Base-by-base conservation (phyloP, 2,329 filamentous ascomycete species). In the Aureobasidium zeae region DNA sequence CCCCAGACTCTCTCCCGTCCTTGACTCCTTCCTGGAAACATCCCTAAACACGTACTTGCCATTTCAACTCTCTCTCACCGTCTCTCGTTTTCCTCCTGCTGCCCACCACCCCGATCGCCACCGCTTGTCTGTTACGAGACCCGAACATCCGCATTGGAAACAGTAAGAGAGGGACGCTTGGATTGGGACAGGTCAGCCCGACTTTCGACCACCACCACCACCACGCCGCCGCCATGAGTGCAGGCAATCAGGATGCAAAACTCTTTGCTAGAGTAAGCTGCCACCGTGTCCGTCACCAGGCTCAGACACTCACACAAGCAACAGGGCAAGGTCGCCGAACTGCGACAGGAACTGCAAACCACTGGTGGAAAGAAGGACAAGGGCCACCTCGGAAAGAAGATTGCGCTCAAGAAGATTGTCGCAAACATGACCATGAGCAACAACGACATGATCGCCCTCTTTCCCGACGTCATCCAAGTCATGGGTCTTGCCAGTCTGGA, bases 351-450 rank as follows among this genome's bases (percentile, higher is more conserved):
- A 72, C 77, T 98, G 61, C 48, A 56, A 28, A 44, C 48, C 28
- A 86, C 81, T 65, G 87, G 87, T 61, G 83, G 85, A 53, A 95
- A 94, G 73, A 98, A 96, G 71, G 91, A 98, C 70, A 96, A 95
- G 76, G 94, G 93, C 68, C 83, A 86, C 67, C 76, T 82, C 32
- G 79, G 79, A 53, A 98, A 96, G 74, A 96, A 96, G 76, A 93
- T 95, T 60, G 88, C 91, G 9, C 74, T 98, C 51, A 98, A 98
- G 76, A 95, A 95, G 74, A 96, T 98, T 55, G 91, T 98, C 56
- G 91, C 91, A 62, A 98, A 98, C 63, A 98, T 98, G 91, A 98
- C 91, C 52, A 98, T 98, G 91, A 96, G 89, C 76, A 98, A 98
- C 69, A 98, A 96, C 60, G 91, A 98, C 65, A 98, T 98, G 91